Evolutionary conservation across 2,329 filamentous ascomycete genomes (phyloP), one percentile per base, ranked within the genome.

Genomic region (Colletotrichum sansevieriae): DNA sequence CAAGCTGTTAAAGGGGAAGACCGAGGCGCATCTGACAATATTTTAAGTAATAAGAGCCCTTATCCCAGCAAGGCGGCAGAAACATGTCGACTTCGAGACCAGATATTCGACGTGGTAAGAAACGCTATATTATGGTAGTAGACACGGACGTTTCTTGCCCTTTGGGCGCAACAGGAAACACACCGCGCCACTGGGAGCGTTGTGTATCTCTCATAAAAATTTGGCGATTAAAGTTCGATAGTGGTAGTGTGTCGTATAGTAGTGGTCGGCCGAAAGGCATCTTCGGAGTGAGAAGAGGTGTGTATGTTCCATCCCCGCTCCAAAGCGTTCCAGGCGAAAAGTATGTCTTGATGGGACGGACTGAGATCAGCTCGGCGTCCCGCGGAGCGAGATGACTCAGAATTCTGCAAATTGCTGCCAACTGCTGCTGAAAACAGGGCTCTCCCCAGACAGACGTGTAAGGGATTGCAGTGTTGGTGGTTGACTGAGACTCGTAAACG

Each of bases 221-320:
- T 2, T 13, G 20, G 8, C 12, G n/a, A 20, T 44, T 66, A 29
- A 29, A 41, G 62, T 66, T 69, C 33, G 13, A 11, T 13, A 65
- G 39, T 55, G 39, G 15, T 61, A 18, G 46, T 54, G 49, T 55
- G 25, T 15, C 22, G 25, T 5, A 25, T 4, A 25, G 22, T 8
- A 57, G 51, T 39, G 29, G 44, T 51, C 44, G 37, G 8, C 55
- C 4, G 41, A 12, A 44, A 13, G 11, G 29, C 11, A 47, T 46
- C 22, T 58, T 4, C 9, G 11, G 29, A 39, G 29, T 18, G 22
- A 15, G 35, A n/a, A 58, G 33, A 55, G 25, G 43, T 18, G 44
- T 47, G 44, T 57, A 59, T 68, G 73, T 75, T 75, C 73, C 73
- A 75, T 71, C 64, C 67, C 57, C 64, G 73, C 74, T 75, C 73